Conservation (phyloP, 768 basidiomycete genomes). For the Pleurotus tuoliensis region DNA sequence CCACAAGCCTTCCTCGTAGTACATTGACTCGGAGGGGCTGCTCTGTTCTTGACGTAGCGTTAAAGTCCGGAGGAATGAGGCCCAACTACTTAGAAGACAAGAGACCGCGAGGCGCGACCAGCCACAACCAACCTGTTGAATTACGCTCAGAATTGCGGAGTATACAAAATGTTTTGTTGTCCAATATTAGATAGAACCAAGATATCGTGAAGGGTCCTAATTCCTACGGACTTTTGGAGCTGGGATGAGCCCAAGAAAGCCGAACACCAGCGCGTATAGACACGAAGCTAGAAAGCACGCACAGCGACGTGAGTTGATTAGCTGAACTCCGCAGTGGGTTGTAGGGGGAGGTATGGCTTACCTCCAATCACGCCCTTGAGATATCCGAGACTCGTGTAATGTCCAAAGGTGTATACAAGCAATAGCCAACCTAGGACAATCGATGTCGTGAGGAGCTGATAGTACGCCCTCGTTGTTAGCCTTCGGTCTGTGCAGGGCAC, state of each 20-base stretch:
- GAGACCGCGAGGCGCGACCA: too few species aligned
- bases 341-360: slow-evolving; percentile 23
- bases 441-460: slow-evolving; percentile 54
- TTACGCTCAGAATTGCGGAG: too few species aligned
- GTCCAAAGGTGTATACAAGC: slow-evolving; percentile 59
- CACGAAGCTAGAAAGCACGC: slow-evolving; percentile 49
- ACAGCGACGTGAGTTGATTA: background rate
- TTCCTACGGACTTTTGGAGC: slow-evolving; percentile 46
- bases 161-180: too few species aligned
- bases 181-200: too few species aligned
- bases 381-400: slow-evolving; percentile 64
- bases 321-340: background rate
- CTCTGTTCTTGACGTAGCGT: too few species aligned
- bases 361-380: slow-evolving; percentile 61
- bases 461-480: background rate
- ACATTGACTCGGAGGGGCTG: too few species aligned
- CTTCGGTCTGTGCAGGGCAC: background rate
- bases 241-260: slow-evolving; percentile 71
- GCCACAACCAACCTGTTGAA: too few species aligned
- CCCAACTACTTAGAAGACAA: too few species aligned
- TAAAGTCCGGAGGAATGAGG: too few species aligned
- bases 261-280: slow-evolving; percentile 66
- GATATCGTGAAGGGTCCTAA: slow-evolving; percentile 4
- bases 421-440: slow-evolving; percentile 70
- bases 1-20: too few species aligned